Percentiles rank a stretch among this genome's conserved stretches.
Evolutionary conservation across 805 yeast genomes (phyloP).

Genomic region (Ogataea zsoltii): DNA sequence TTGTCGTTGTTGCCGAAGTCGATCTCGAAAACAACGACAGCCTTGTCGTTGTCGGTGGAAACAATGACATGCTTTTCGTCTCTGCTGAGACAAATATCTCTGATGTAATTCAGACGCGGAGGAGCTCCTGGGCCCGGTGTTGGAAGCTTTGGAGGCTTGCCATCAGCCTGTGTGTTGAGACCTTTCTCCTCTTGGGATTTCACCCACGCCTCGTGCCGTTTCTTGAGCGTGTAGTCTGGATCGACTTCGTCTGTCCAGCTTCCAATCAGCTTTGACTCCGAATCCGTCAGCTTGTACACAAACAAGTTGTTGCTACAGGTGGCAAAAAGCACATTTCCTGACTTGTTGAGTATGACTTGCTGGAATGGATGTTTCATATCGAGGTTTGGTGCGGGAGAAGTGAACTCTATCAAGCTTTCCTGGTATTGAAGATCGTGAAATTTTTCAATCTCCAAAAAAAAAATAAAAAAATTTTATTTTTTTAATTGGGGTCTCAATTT

Average conservation of each 20-base stretch:
- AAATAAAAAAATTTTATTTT: slow-evolving; percentile 4
- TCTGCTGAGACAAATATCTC: slow-evolving; percentile 57
- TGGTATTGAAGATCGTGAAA: not conserved
- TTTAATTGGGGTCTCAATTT: slow-evolving; percentile 1
- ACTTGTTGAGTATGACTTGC: slow-evolving; percentile 44
- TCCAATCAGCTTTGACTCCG: slow-evolving; percentile 46
- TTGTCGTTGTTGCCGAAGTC: slow-evolving; percentile 33
- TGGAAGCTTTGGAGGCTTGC: slow-evolving; percentile 52
- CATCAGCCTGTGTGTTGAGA: slow-evolving; percentile 22
- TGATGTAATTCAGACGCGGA: slow-evolving; percentile 63
- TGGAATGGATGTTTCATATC: slow-evolving; percentile 73
- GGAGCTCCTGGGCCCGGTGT: slow-evolving; percentile 72
- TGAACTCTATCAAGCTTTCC: no score
- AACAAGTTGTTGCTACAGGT: slow-evolving; percentile 61
- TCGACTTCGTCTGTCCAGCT: slow-evolving; percentile 65
- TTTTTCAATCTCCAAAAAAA: slow-evolving; percentile 1
- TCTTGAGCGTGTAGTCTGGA: slow-evolving; percentile 44
- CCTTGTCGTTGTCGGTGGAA: slow-evolving; percentile 82
- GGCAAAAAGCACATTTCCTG: slow-evolving; percentile 52
- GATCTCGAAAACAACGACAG: slow-evolving; percentile 61
- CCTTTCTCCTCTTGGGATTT: slow-evolving; percentile 32
- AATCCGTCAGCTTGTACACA: slow-evolving; percentile 42
- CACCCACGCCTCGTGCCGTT: slow-evolving; percentile 46
- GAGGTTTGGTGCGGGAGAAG: no score
- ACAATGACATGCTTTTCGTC: slow-evolving; percentile 59